A percentile compares a stretch with the other conserved stretches of the same genome.
These are phyloP conservation scores for Narthecium ossifragum DNA, from an alignment of 106 monocot species.

Conservation along the genomic window DNA sequence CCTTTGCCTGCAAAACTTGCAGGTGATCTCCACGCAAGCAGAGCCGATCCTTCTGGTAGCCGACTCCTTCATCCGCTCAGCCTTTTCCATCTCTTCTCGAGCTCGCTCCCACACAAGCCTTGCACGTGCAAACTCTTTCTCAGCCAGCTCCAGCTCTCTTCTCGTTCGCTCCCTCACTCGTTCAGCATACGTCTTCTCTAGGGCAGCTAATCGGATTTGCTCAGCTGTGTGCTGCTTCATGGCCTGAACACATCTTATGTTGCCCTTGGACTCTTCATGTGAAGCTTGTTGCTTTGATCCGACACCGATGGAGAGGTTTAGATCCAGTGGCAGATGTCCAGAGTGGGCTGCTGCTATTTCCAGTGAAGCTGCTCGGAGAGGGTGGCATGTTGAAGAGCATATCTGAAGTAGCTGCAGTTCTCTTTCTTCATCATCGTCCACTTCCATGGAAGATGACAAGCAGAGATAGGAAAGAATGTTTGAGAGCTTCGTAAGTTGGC, in stretches of 20 bases:
- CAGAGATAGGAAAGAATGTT: too few species aligned
- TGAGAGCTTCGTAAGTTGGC: too few species aligned
- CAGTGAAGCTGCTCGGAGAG: neutral
- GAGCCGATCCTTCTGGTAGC: constrained; percentile 31
- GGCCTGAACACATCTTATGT: constrained; percentile 22
- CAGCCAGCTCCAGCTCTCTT: constrained; percentile 67
- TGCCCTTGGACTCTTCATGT: constrained; percentile 17
- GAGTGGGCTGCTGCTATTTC: neutral
- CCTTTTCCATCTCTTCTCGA: constrained; percentile 63
- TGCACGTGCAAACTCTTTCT: constrained; percentile 68
- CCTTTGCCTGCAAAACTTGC: constrained; percentile 51
- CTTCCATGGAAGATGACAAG: constrained; percentile 42
- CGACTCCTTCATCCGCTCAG: constrained; percentile 71
- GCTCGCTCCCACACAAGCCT: constrained; percentile 65
- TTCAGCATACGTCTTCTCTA: constrained; percentile 64
- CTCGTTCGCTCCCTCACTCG: constrained; percentile 58
- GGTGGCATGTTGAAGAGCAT: too few species aligned
- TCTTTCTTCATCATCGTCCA: neutral
- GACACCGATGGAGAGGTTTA: constrained; percentile 48
- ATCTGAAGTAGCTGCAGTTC: constrained; percentile 20
- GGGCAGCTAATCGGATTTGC: constrained; percentile 48
- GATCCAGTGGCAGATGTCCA: constrained; percentile 26
- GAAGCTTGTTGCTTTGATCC: constrained; percentile 7
- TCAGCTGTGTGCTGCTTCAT: constrained; percentile 48
- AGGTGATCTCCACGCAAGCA: constrained; percentile 53